Percentiles rank a stretch among this genome's conserved stretches.
These are phyloP conservation scores for Lasiodiplodia sp. DNA, from an alignment of 2,329 filamentous ascomycete species.

Conservation along the genomic window DNA sequence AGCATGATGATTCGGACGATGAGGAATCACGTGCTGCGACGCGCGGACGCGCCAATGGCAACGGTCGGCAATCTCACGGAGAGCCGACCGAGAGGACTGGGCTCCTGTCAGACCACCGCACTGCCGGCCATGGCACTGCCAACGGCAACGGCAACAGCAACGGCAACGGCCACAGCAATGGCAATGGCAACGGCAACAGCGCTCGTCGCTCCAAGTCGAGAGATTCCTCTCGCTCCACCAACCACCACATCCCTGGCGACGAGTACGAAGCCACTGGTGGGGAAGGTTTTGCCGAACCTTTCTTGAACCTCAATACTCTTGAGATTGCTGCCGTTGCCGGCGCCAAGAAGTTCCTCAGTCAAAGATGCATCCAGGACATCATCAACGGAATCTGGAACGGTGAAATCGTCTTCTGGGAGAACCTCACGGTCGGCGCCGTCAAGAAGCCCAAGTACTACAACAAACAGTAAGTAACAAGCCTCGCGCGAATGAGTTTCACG, in stretches of 20 bases:
- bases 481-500: background rate
- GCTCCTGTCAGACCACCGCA: conserved; percentile 26
- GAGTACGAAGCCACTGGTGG: conserved; percentile 50
- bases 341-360: conserved; percentile 84
- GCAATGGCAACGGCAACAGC: conserved; percentile 7
- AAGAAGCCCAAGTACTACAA: conserved; percentile 83
- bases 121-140: conserved; percentile 38
- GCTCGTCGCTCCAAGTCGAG: conserved; percentile 42
- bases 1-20: conserved; percentile 31
- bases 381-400: conserved; percentile 86
- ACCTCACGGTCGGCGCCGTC: conserved; percentile 72
- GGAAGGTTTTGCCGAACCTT: conserved; percentile 72
- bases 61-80: conserved; percentile 3
- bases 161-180: conserved; percentile 32
- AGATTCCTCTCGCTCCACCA: conserved; percentile 46
- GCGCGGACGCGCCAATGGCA: conserved; percentile 22
- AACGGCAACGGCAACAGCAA: conserved; percentile 54
- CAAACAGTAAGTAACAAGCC: conserved; percentile 46
- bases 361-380: conserved; percentile 81
- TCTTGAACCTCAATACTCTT: conserved; percentile 82
- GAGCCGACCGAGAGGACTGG: conserved; percentile 29
- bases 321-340: conserved; percentile 84
- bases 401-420: conserved; percentile 87
- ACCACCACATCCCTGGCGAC: conserved; percentile 33
- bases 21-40: conserved; percentile 32